A percentile compares a stretch with the other conserved stretches of the same genome.
Evolutionary conservation across 177 flowering plant genomes (phyloP).

Genomic region (Telopea speciosissima): DNA sequence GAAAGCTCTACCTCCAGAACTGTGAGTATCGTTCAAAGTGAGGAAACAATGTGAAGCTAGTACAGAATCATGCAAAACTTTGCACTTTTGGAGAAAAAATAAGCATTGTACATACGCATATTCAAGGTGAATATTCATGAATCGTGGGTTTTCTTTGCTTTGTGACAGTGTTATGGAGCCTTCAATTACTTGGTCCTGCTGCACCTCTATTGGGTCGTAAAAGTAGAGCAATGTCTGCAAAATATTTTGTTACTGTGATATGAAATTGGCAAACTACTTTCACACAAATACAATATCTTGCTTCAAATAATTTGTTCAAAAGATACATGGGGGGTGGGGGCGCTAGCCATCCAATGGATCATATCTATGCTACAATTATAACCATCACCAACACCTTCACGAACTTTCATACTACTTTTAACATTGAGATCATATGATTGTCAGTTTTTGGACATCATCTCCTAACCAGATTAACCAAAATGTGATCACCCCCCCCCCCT

Average conservation of each 20-base stretch:
- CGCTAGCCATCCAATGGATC: neutral
- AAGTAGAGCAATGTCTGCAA: constrained; percentile 90
- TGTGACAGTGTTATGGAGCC: constrained; percentile 76
- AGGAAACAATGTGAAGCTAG: neutral
- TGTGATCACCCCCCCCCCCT: neutral
- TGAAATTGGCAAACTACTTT: neutral
- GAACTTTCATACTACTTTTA: neutral
- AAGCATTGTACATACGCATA: constrained; percentile 56
- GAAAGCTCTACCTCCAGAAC: constrained; percentile 77
- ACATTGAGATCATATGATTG: neutral
- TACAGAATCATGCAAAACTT: neutral
- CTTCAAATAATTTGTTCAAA: neutral
- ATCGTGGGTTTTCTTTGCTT: constrained; percentile 81
- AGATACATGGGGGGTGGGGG: neutral
- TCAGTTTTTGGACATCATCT: neutral
- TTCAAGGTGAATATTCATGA: constrained; percentile 85
- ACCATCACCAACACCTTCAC: neutral
- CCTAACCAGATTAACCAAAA: neutral
- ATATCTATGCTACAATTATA: neutral
- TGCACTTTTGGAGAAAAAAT: neutral
- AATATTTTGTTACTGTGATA: neutral
- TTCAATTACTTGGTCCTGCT: constrained; percentile 90
- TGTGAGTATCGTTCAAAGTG: constrained; percentile 26
- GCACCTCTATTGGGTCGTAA: constrained; percentile 81
- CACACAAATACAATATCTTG: neutral